These are phyloP conservation scores for Eucalyptus guilfoylei DNA, from an alignment of 345 rosid genomes.

Conservation along the genomic window DNA sequence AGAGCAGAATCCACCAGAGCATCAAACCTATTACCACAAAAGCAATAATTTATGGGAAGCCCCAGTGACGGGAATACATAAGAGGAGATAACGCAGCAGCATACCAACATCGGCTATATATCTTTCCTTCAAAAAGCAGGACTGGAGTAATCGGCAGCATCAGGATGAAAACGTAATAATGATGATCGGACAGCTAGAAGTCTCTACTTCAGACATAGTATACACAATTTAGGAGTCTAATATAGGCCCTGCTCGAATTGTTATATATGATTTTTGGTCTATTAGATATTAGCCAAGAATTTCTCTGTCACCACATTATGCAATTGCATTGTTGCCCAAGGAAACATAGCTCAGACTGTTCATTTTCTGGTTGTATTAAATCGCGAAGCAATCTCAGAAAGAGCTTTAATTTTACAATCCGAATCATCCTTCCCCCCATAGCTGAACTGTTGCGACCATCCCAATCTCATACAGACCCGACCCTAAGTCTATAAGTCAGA, in stretches of 20 bases:
- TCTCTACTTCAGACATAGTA: neutral
- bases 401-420: neutral
- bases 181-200: neutral
- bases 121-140: neutral
- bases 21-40: neutral
- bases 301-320: neutral
- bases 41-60: neutral
- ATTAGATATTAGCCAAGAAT: neutral
- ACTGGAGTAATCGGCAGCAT: neutral
- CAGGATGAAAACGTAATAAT: neutral
- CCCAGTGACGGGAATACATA: accelerated
- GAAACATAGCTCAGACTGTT: accelerated
- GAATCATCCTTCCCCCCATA: neutral
- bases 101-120: neutral
- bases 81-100: neutral
- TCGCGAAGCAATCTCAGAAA: neutral
- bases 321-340: neutral
- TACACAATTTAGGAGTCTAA: neutral
- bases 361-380: accelerated
- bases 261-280: neutral
- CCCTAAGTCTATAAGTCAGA: neutral
- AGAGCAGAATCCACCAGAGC: neutral
- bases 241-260: neutral
- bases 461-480: neutral
- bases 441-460: neutral